Evolutionary conservation across 768 basidiomycete species (phyloP), one percentile per base, ranked within the genome.

Genomic region (Macrocybe gigantea): DNA sequence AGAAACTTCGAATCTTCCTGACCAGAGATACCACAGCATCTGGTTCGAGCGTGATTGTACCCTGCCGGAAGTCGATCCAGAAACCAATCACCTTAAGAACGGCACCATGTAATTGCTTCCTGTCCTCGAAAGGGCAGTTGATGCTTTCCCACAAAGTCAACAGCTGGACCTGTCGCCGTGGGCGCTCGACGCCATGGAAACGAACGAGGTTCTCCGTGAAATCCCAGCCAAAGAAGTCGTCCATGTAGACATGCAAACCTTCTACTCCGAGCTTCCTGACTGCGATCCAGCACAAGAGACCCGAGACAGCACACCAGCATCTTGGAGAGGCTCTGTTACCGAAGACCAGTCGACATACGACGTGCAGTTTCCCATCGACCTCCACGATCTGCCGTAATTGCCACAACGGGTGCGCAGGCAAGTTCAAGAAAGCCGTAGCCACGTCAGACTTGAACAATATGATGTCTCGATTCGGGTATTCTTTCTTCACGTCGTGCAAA

Each of bases 71-170:
- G 22, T 75, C 64, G 3, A 75, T 64, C 0, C 54, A n/a, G 44
- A 74, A 64, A 0, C 74, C 70, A 48, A 74, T 72, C 43, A 74
- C 64, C 1, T 53, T 53, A 1, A 76, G 54, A 0, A 32, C 12
- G 0, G n/a, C 1, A 0, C 69, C 70, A 22, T 14, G 61, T 0
- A 69, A 6, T 44, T 79, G 75, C 50, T 78, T 78, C 5, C 43
- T 15, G 2, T 59, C 34, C 10, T 66, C 61, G 49, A 75, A 71
- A 0, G 72, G 74, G 0, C 73, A 49, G 0, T 67, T 62, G 1
- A 75, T 41, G 0, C 58, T 38, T 49, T 77, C 74, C 67, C 66
- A 73, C 0, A 75, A 63, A 0, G 14, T n/a, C 0, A 76, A 59
- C 0, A 75, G 56, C 0, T 32, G 13, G 0, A 49, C 60, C 50